A percentile compares a stretch with the other conserved stretches of the same genome.
phyloP scores from a whole-genome alignment of 495 filamentous ascomycete species.

The Beverwykella pulmonaria region DNA sequence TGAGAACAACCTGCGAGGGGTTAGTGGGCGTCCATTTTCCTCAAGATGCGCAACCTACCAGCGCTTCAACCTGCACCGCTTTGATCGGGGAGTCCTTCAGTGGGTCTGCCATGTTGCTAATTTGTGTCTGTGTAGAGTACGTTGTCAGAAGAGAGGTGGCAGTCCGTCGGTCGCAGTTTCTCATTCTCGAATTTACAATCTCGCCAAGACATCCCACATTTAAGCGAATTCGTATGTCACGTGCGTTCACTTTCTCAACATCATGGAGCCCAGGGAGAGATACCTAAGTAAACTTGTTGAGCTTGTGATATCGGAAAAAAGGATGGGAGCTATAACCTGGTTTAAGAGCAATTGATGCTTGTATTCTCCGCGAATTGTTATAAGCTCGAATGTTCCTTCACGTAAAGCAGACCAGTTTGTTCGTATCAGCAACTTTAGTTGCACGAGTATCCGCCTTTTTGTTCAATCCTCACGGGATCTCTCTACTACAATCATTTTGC shows the following conservation, averaged over 20 bases:
- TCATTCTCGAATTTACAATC: neutral
- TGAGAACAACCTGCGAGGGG: slow-evolving; percentile 79
- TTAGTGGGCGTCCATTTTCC: slow-evolving; percentile 4
- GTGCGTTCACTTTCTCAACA: neutral
- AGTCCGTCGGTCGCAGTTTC: neutral
- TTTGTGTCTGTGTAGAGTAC: neutral
- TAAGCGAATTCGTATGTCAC: slow-evolving; percentile 7
- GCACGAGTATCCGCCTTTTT: too few relatives aligned
- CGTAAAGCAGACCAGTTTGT: too few relatives aligned
- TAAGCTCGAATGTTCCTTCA: too few relatives aligned
- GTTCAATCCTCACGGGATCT: too few relatives aligned
- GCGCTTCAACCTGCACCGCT: slow-evolving; percentile 75
- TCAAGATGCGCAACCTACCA: slow-evolving; percentile 56
- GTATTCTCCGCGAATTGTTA: too few relatives aligned
- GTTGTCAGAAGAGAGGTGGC: neutral
- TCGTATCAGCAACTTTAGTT: too few relatives aligned
- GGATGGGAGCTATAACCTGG: too few relatives aligned
- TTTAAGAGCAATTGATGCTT: too few relatives aligned
- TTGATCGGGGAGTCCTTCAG: slow-evolving; percentile 32
- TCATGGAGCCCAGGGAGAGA: too few relatives aligned
- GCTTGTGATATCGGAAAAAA: too few relatives aligned
- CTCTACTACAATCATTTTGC: too few relatives aligned
- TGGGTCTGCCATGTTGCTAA: slow-evolving; percentile 33
- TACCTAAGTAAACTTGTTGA: too few relatives aligned
- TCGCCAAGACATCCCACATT: slow-evolving; percentile 11